Conservation (phyloP, 2,329 filamentous ascomycete species). For the Macrophomina tecta region DNA sequence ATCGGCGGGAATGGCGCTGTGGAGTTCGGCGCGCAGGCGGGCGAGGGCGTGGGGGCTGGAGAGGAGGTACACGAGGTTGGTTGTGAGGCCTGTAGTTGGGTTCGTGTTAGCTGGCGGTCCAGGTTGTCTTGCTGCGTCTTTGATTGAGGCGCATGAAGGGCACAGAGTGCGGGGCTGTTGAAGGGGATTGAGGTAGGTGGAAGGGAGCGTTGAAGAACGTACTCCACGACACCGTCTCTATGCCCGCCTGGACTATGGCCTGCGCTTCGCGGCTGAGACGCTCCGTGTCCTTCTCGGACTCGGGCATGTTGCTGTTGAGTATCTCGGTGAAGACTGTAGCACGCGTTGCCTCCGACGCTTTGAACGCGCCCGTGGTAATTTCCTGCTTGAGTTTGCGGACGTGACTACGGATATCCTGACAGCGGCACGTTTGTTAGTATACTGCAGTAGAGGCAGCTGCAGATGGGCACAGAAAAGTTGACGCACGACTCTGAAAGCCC, state of each 20-base stretch:
- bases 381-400: constrained; percentile 11
- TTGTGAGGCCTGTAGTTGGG: constrained; percentile 33
- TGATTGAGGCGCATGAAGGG: no score
- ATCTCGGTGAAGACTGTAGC: constrained; percentile 22
- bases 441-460: neutral
- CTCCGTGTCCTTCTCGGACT: constrained; percentile 43
- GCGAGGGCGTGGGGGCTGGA: constrained; percentile 33
- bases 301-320: constrained; percentile 3
- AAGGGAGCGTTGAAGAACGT: neutral
- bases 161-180: neutral
- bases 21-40: constrained; percentile 38
- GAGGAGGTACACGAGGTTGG: constrained; percentile 40
- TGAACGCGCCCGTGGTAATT: neutral
- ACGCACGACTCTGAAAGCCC: neutral
- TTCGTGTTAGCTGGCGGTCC: neutral
- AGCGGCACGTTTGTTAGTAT: neutral
- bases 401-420: constrained; percentile 2
- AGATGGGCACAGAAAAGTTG: no score
- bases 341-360: neutral
- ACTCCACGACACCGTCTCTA: constrained; percentile 36
- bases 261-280: constrained; percentile 42
- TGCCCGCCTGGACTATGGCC: constrained; percentile 40
- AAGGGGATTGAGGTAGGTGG: neutral
- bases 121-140: no score
- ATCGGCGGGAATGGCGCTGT: constrained; percentile 33